Base-by-base conservation (phyloP, 192 early-diverging fungal species). In the Mortierella antarctica region DNA sequence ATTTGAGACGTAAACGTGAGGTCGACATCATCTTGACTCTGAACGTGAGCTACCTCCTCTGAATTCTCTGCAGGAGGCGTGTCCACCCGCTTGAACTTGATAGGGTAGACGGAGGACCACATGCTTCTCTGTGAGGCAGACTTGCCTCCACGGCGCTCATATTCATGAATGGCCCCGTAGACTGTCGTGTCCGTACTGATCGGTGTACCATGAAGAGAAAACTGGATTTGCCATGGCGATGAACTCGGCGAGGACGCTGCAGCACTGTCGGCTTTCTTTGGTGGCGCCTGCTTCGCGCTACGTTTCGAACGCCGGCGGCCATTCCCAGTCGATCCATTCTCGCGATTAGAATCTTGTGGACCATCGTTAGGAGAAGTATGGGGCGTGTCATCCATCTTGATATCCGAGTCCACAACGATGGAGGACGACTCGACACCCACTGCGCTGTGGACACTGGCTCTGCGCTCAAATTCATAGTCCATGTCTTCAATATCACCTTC, bases 131-230 rank as follows among this genome's bases (percentile, higher is more conserved):
- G 62, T 6, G 67, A 55, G 8, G 70, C 40, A 41, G 48, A 59
- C 31, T 57, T 69, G 23, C 52, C 39, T 44, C 62, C 51, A 66
- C 70, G 69, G 6, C 83, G 78, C 70, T 93, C 91, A 61, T 86
- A 74, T 31, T 80, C 67, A 62, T 90, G 92, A 39, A 92, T 74
- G 46, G 92, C 90, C 20, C 88, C 91, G 83, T 93, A 94, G 0
- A 95, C 87, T 6, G 92, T 93, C 46, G 65, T 83, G 53, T 93
- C 89, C 1, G 69, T 83, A 46, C 44, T 72, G 53, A 89, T 73
- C 0, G 79, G 84, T 5, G 62, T 53, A 23, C 83, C 88, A 39
- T 82, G 87, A 61, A 93, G 62, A 0, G 79, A 84, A 62, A 95
- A 94, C 53, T 86, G 76, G 54, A 95, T 87, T 20, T 84, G 74